Conservation (phyloP, 768 basidiomycete genomes). For the Serendipita sp. region DNA sequence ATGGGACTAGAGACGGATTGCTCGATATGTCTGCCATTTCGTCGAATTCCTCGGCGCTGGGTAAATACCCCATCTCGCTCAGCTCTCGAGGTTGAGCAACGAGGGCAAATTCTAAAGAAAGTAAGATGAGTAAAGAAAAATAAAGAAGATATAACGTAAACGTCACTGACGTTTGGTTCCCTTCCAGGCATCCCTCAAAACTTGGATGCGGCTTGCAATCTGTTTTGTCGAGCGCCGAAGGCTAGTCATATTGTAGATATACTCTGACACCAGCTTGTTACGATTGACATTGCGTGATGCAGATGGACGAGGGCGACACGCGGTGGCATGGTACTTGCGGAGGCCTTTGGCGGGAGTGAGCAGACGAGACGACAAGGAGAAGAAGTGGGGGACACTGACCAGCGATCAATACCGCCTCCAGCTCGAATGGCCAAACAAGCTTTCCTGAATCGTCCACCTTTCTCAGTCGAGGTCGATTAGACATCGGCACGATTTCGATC, state of each 20-base stretch:
- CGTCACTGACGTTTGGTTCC: background rate
- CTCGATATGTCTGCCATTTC: background rate
- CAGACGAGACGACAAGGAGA: background rate
- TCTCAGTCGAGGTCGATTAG: background rate
- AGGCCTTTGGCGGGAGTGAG: background rate
- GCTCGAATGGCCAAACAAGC: constrained; percentile 3
- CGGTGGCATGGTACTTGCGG: background rate
- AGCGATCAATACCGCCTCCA: constrained; percentile 1
- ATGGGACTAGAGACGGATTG: background rate
- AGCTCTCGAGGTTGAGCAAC: constrained; percentile 2
- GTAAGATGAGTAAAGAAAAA: background rate
- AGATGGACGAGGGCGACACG: constrained; percentile 1
- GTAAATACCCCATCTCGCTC: background rate
- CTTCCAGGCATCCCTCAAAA: background rate
- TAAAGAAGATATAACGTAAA: background rate
- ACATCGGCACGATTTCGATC: background rate
- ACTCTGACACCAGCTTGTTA: constrained; percentile 4
- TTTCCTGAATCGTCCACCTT: background rate
- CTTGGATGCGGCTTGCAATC: constrained; percentile 4
- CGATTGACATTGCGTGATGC: background rate
- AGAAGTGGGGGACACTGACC: background rate
- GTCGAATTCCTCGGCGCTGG: background rate
- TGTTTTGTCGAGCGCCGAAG: background rate
- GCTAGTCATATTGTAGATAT: background rate
- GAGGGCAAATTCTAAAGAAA: background rate